These are phyloP conservation scores for Sistotremastrum suecicum DNA, from an alignment of 768 basidiomycete genomes.

Conservation along the genomic window DNA sequence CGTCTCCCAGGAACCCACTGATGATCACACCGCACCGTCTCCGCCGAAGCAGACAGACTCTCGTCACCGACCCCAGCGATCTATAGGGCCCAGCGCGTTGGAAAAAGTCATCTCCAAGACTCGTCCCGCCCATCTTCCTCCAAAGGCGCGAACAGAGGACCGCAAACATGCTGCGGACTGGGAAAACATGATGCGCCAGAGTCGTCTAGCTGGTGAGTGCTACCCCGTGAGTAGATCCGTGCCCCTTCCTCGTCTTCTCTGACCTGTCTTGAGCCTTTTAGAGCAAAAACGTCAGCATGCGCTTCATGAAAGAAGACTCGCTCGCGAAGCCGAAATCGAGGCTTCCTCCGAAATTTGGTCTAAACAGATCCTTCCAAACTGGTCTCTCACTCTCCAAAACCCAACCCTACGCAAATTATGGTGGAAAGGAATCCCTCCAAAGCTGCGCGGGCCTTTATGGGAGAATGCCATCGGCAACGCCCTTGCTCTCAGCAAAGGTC, in stretches of 20 bases:
- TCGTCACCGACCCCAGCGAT: constrained; percentile 32
- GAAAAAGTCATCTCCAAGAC: constrained; percentile 78
- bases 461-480: constrained; percentile 74
- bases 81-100: constrained; percentile 52
- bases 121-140: constrained; percentile 73
- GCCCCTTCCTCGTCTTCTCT: background rate
- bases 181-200: constrained; percentile 78
- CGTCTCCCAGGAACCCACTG: background rate
- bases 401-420: constrained; percentile 55
- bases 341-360: constrained; percentile 67
- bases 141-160: constrained; percentile 67
- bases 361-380: constrained; percentile 66
- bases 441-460: constrained; percentile 72
- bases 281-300: constrained; percentile 61
- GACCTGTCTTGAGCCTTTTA: constrained; percentile 12
- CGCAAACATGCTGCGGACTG: constrained; percentile 74
- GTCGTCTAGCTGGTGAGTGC: constrained; percentile 52
- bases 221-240: background rate
- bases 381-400: constrained; percentile 59
- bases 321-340: constrained; percentile 55
- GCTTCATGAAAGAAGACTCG: constrained; percentile 44
- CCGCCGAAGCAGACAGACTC: background rate
- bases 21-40: background rate
- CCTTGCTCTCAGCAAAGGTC: constrained; percentile 72
- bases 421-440: constrained; percentile 83